Percentiles rank a stretch among this genome's conserved stretches.
Evolutionary conservation across 331 rosid species (phyloP).

Genomic region (Spiraea crenata): DNA sequence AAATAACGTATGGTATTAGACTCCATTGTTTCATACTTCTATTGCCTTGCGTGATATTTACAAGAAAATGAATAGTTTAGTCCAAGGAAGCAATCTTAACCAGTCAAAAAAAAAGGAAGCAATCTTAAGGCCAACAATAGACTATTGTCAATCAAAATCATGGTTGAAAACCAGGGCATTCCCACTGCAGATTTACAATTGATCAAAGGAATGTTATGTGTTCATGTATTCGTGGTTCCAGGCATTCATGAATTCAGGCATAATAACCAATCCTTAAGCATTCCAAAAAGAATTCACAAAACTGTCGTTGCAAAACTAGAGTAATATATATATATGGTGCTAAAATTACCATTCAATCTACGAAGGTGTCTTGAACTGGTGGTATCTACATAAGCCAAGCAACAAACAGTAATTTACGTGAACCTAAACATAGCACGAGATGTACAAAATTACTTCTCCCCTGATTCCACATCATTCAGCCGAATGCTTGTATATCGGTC

Average conservation of each 20-base stretch:
- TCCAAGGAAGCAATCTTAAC: background rate
- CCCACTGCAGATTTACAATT: background rate
- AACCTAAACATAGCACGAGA: background rate
- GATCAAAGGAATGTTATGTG: no score
- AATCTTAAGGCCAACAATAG: no score
- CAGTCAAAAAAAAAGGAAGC: no score
- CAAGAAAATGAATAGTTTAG: background rate
- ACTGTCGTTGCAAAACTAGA: background rate
- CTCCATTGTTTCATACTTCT: background rate
- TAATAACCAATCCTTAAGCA: background rate
- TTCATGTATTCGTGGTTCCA: no score
- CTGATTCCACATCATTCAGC: constrained; percentile 26
- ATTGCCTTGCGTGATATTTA: background rate
- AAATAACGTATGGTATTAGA: background rate
- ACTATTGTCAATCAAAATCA: no score
- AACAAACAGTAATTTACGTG: background rate
- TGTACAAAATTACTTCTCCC: constrained; percentile 10
- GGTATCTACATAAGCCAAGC: background rate
- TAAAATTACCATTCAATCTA: background rate
- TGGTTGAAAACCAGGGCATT: no score
- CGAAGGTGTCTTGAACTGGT: background rate
- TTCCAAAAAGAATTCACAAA: background rate
- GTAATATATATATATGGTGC: background rate
- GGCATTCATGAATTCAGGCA: no score
- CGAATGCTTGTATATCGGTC: background rate